Evolutionary conservation across 1,284 basidiomycete species (phyloP), one percentile per base, ranked within the genome.

Genomic region (Thecaphora thlaspeos): DNA sequence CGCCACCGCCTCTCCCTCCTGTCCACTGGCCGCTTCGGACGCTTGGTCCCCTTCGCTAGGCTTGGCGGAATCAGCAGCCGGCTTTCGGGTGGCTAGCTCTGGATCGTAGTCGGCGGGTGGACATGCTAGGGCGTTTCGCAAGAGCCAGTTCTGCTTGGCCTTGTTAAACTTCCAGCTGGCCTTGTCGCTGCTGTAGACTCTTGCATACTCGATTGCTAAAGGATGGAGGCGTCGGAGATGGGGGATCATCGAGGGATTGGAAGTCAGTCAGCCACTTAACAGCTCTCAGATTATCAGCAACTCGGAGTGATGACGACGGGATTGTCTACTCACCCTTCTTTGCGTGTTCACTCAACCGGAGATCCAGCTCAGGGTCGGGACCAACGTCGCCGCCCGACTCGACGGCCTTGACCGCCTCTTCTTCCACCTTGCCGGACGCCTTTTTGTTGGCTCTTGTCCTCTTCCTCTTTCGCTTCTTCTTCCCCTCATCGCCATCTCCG

Each of bases 141-240:
- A 19, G 2, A 68, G 65, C 65, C 65, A 68, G 34, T 64, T 68
- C 26, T 68, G 65, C 37, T 61, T 60, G 23, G 61, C 57, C 41
- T 68, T 68, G 54, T 63, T 58, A 53, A 68, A 68, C 40, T 68
- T 68, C 65, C 65, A 68, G 19, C 49, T 45, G n/a, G 55, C 34
- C 38, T 51, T 51, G 41, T 63, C 57, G 37, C 47, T 47, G 32
- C 43, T 49, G 43, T 59, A 68, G 19, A 49, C 14, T 39, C 61
- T 57, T 4, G 65, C 65, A 41, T 68, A 68, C 12, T 50, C 48
- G 21, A 68, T 58, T 3, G 61, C 61, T 39, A n/a, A n/a, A n/a
- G n/a, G n/a, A n/a, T n/a, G n/a, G n/a, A n/a, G n/a, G n/a, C n/a
- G n/a, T n/a, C n/a, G 46, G n/a, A 8, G n/a, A 11, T 38, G 26